Evolutionary conservation across 2,329 filamentous ascomycete species (phyloP).

Genomic region (Ramularia endophylla): DNA sequence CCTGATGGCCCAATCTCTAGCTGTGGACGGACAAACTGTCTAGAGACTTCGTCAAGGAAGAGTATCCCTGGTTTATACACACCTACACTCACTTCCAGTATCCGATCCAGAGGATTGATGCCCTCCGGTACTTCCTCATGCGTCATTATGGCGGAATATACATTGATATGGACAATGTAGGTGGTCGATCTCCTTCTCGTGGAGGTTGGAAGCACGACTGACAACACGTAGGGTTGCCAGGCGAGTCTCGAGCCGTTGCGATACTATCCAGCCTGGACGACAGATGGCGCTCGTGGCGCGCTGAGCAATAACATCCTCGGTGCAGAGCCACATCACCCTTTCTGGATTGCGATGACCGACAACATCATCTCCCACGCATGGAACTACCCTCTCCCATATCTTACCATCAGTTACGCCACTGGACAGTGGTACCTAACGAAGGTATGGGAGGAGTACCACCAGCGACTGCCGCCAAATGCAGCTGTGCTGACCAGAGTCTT

Average conservation of each 20-base stretch:
- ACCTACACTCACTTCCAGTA: slow-evolving; percentile 67
- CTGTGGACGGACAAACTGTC: slow-evolving; percentile 14
- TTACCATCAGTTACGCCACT: slow-evolving; percentile 7
- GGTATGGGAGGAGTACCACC: slow-evolving; percentile 6
- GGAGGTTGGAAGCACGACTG: no score
- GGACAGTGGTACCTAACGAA: slow-evolving; percentile 8
- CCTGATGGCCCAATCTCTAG: no score
- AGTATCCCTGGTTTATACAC: slow-evolving; percentile 31
- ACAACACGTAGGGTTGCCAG: no score
- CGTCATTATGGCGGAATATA: slow-evolving; percentile 71
- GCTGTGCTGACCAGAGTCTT: not conserved
- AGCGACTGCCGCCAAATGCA: not conserved
- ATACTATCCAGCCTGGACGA: slow-evolving; percentile 60
- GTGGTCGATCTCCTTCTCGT: no score
- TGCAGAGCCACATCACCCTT: slow-evolving; percentile 5
- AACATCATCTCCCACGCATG: slow-evolving; percentile 3
- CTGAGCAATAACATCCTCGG: slow-evolving; percentile 9
- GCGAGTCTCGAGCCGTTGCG: slow-evolving; percentile 56
- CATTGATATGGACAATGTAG: slow-evolving; percentile 66
- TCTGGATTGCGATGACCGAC: slow-evolving; percentile 6
- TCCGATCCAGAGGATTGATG: slow-evolving; percentile 69
- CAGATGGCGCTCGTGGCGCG: slow-evolving; percentile 5
- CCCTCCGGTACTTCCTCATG: slow-evolving; percentile 69
- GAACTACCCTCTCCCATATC: slow-evolving; percentile 7
- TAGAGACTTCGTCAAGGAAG: slow-evolving; percentile 10